These are phyloP conservation scores for Mortierella polycephala DNA, from an alignment of 371 early-diverging fungal genomes.

Conservation along the genomic window DNA sequence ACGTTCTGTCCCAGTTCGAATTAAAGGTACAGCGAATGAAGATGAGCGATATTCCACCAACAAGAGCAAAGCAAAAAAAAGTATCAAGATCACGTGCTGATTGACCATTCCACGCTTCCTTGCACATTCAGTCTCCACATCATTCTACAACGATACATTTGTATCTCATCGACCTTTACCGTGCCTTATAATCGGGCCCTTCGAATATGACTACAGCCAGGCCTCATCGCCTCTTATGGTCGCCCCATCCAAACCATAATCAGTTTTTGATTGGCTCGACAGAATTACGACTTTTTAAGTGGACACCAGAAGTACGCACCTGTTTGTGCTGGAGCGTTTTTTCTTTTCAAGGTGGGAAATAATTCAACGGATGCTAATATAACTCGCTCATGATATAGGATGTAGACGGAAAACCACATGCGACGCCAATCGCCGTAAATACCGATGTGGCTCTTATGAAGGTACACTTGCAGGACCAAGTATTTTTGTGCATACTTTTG, in stretches of 20 bases:
- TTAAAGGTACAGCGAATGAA: too few relatives aligned
- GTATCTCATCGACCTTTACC: too few relatives aligned
- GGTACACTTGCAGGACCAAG: constrained; percentile 46
- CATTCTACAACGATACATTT: too few relatives aligned
- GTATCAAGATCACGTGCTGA: too few relatives aligned
- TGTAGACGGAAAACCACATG: constrained; percentile 58
- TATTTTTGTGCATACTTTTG: background rate
- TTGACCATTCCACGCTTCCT: too few relatives aligned
- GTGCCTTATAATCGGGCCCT: constrained; percentile 12
- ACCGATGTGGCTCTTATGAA: constrained; percentile 72
- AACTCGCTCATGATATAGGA: constrained; percentile 47
- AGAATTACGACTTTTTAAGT: constrained; percentile 76
- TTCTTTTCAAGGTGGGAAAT: too few relatives aligned
- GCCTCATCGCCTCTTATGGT: constrained; percentile 66
- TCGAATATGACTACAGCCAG: constrained; percentile 47
- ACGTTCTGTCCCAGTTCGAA: too few relatives aligned
- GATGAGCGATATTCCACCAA: too few relatives aligned
- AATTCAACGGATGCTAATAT: background rate
- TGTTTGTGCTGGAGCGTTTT: background rate
- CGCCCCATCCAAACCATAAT: constrained; percentile 68
- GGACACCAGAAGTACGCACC: constrained; percentile 63
- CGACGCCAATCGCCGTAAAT: constrained; percentile 67
- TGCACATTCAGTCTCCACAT: background rate
- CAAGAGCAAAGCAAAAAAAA: too few relatives aligned
- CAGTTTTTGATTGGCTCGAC: constrained; percentile 74